phyloP scores from a whole-genome alignment of 495 filamentous ascomycete species.

The Neurospora hispaniola region DNA sequence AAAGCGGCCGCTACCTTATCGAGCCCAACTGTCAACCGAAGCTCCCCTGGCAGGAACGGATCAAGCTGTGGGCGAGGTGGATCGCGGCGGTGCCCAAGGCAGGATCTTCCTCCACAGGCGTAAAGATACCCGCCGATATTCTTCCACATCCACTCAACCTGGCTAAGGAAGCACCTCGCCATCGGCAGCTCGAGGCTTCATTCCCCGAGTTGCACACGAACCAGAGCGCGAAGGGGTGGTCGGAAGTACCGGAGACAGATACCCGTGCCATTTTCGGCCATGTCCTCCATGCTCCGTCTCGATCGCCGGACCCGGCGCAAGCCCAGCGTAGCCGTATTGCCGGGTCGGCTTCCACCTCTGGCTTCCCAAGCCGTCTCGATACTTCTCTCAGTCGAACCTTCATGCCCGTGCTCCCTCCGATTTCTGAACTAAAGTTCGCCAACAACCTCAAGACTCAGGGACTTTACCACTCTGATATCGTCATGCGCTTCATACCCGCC shows the following conservation, averaged over 20 bases:
- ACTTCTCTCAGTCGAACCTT: conserved; percentile 13
- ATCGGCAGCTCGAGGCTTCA: neutral
- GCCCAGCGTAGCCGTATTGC: conserved; percentile 1
- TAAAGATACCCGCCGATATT: conserved; percentile 6
- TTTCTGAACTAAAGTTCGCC: conserved; percentile 9
- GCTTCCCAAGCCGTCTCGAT: neutral
- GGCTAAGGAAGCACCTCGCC: neutral
- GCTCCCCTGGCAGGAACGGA: conserved; percentile 34
- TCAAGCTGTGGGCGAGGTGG: conserved; percentile 32
- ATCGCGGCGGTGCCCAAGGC: conserved; percentile 4
- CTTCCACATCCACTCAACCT: conserved; percentile 8
- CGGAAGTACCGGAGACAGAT: conserved; percentile 10
- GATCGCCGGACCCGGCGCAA: neutral
- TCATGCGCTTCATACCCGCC: conserved; percentile 21
- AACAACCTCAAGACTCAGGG: conserved; percentile 14
- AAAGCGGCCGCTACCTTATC: conserved; percentile 17
- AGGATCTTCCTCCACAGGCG: neutral
- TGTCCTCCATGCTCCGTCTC: conserved; percentile 22
- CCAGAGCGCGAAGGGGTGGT: conserved; percentile 17
- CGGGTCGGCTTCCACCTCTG: conserved; percentile 15
- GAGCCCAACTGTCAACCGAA: conserved; percentile 16
- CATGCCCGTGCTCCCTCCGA: conserved; percentile 14
- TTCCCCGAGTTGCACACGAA: neutral
- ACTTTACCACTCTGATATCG: conserved; percentile 13
- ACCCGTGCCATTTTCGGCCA: conserved; percentile 34